Evolutionary conservation across 176 grass and related monocot species (phyloP).

Genomic region (Eragrostis curvula): DNA sequence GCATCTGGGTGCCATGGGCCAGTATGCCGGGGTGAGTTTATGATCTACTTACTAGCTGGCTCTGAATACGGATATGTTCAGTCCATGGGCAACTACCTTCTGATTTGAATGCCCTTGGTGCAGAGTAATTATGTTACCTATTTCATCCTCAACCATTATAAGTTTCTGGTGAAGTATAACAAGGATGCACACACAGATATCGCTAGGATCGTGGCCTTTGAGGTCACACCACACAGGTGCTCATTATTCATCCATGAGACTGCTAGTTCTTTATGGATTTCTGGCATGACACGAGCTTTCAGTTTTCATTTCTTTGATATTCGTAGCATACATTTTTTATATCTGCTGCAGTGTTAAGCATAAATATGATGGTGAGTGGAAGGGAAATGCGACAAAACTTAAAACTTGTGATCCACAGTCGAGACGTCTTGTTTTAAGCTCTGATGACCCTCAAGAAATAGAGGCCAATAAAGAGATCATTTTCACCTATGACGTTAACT

Average conservation of each 20-base stretch:
- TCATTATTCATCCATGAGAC: background rate
- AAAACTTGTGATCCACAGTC: conserved; percentile 77
- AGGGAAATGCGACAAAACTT: conserved; percentile 47
- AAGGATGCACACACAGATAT: conserved; percentile 61
- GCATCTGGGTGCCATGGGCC: conserved; percentile 78
- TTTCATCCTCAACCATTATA: conserved; percentile 84
- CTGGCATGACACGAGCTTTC: background rate
- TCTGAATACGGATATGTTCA: background rate
- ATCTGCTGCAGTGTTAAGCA: conserved; percentile 61
- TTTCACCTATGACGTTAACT: conserved; percentile 82
- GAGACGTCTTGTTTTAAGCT: conserved; percentile 40
- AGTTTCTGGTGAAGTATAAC: conserved; percentile 82
- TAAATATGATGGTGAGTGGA: conserved; percentile 74
- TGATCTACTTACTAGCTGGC: background rate
- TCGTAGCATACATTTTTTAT: background rate
- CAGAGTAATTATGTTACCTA: conserved; percentile 81
- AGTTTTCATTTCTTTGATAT: conserved; percentile 3
- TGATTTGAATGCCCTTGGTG: conserved; percentile 37
- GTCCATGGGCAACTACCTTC: background rate
- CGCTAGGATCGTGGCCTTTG: conserved; percentile 90
- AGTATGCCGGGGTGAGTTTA: conserved; percentile 61
- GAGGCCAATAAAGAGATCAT: conserved; percentile 70
- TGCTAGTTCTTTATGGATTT: background rate
- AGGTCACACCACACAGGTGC: conserved; percentile 86
- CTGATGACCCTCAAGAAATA: conserved; percentile 69